Evolutionary conservation across 2,329 filamentous ascomycete genomes (phyloP), one percentile per base, ranked within the genome.

Genomic region (Talaromyces sp.): DNA sequence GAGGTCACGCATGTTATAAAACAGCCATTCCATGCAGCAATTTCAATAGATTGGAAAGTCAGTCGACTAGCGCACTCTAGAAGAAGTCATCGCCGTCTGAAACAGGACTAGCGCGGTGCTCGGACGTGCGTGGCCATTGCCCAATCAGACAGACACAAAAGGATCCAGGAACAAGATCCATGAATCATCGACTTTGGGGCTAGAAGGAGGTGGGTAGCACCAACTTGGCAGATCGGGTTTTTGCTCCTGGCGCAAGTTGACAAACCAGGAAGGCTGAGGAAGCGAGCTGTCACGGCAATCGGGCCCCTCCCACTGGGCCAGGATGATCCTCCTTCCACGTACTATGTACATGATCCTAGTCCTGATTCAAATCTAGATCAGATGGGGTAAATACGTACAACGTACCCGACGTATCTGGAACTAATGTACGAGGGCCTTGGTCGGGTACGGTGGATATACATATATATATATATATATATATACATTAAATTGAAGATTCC

Each of bases 1-100:
- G 60, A 62, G 35, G 47, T 62, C 60, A 62, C 45, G 60, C 43
- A 22, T 15, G 57, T 10, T 45, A 5, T 9, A 15, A 17, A 35
- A 35, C 9, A 22, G 35, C 31, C 31, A 33, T 33, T 41, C 35
- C 31, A 56, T 47, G 61, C 49, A 63, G 39, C 61, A 63, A 49
- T 54, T 47, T 63, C 61, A 63, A 63, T 63, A 63, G 61, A 63
- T 57, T 49, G 59, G 9, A 15, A 45, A 58, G 56, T 39, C 57
- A 25, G 15, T 35, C 37, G 35, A 58, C 37, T 59, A 59, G 56
- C 39, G 22, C 9, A 9, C 19, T 22, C 31, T 19, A 8, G 37
- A 37, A 37, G 25, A 27, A 50, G 47, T 10, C 15, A 50, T 31
- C 19, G 10, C 17, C 31, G 22, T 33, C 50, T 10, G 50, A 10